phyloP scores from a whole-genome alignment of 2,329 filamentous ascomycete species.

The Coccinonectria pachysandricola region DNA sequence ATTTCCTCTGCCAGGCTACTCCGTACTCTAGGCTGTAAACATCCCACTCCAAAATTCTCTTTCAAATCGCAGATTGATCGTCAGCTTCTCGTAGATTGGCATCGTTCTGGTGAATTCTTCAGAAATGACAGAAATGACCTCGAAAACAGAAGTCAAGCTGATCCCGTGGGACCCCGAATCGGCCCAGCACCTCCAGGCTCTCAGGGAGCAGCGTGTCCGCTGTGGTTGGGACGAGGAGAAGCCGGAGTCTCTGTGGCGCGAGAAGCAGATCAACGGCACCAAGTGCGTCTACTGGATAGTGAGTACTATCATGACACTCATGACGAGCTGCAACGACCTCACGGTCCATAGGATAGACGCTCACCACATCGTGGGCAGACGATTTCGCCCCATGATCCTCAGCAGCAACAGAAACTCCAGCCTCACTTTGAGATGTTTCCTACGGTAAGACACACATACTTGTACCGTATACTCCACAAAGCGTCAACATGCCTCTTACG shows the following conservation, averaged over 20 bases:
- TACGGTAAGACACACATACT: too few relatives aligned
- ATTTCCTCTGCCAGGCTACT: too few relatives aligned
- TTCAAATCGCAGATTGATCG: too few relatives aligned
- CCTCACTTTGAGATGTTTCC: constrained; percentile 10
- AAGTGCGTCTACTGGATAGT: constrained; percentile 20
- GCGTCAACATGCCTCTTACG: too few relatives aligned
- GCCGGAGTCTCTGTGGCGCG: constrained; percentile 8
- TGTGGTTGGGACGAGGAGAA: constrained; percentile 14
- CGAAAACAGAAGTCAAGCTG: constrained; percentile 5
- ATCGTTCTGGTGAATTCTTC: too few relatives aligned
- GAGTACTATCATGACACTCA: not conserved
- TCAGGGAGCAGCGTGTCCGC: constrained; percentile 9
- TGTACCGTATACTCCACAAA: too few relatives aligned
- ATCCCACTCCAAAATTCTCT: too few relatives aligned
- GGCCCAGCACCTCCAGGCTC: constrained; percentile 4
- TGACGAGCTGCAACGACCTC: rapidly evolving
- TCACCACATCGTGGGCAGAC: too few relatives aligned
- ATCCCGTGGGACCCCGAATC: constrained; percentile 17
- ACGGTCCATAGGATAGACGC: constrained; percentile 6
- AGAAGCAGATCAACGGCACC: constrained; percentile 7
- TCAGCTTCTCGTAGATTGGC: too few relatives aligned
- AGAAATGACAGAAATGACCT: constrained; percentile 4
- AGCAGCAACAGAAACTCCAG: constrained; percentile 2
- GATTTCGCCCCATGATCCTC: constrained; percentile 2
- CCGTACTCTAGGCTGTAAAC: too few relatives aligned